These are phyloP conservation scores for Fusarium sp. DNA, from an alignment of 2,329 filamentous ascomycete species.

Conservation along the genomic window DNA sequence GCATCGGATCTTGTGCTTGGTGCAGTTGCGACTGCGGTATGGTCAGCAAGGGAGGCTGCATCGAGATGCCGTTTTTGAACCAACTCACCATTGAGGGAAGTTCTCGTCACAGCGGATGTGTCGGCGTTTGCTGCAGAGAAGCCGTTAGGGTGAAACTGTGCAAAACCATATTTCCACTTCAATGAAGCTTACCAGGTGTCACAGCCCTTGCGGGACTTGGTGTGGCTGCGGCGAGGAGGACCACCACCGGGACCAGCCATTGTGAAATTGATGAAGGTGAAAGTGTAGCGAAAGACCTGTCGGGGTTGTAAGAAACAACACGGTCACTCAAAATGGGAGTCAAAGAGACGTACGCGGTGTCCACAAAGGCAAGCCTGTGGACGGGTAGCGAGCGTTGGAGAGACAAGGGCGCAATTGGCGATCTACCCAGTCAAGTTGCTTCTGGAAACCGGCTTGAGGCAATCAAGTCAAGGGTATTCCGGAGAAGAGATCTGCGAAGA, in stretches of 20 bases:
- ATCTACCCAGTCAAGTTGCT: conserved; percentile 27
- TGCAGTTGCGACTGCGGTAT: conserved; percentile 86
- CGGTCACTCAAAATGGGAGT: not conserved
- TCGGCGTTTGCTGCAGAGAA: conserved; percentile 76
- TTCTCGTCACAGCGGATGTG: conserved; percentile 98
- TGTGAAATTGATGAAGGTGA: conserved; percentile 52
- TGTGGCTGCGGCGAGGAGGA: conserved; percentile 90
- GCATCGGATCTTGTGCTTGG: conserved; percentile 98
- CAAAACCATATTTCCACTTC: not conserved
- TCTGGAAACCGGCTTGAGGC: conserved; percentile 26
- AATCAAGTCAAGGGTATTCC: conserved; percentile 25
- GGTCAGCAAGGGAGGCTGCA: conserved; percentile 11
- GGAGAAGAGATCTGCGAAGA: conserved; percentile 23
- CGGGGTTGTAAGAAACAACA: conserved; percentile 22
- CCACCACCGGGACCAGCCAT: conserved; percentile 97
- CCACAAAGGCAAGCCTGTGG: conserved; percentile 47
- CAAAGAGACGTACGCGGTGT: conserved; percentile 44
- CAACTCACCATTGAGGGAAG: conserved; percentile 91
- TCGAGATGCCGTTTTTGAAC: not conserved
- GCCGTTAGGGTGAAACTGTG: conserved; percentile 14
- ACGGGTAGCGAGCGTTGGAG: conserved; percentile 55
- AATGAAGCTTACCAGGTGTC: conserved; percentile 77
- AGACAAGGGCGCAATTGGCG: conserved; percentile 22
- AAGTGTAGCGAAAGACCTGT: conserved; percentile 47
- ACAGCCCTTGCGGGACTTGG: conserved; percentile 98